Conservation (phyloP, 2,329 filamentous ascomycete genomes). For the Gliomastix tumulicola region DNA sequence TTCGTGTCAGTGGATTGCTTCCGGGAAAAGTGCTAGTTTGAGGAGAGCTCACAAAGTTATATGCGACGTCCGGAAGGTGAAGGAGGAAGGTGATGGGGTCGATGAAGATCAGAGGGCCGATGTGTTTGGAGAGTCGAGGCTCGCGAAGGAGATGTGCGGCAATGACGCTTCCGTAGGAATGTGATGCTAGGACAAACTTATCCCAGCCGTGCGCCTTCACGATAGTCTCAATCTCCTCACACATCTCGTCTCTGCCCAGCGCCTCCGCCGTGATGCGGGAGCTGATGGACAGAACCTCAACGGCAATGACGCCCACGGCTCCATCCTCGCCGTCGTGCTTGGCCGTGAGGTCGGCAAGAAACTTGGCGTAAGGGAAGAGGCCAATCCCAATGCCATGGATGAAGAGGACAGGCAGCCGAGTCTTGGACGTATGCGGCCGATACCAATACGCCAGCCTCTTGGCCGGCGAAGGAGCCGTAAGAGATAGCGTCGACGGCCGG, state of each 20-base stretch:
- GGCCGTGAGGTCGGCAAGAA: conserved; percentile 42
- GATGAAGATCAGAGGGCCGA: conserved; percentile 39
- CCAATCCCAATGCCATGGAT: conserved; percentile 67
- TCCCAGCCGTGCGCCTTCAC: conserved; percentile 50
- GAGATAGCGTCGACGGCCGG: conserved; percentile 41
- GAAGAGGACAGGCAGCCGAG: conserved; percentile 59
- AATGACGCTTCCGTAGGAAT: conserved; percentile 59
- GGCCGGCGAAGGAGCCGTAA: conserved; percentile 38
- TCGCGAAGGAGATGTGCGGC: conserved; percentile 54
- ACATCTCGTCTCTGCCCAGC: conserved; percentile 42
- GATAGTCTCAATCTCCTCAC: conserved; percentile 48
- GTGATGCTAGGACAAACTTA: conserved; percentile 52
- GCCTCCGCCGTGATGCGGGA: conserved; percentile 52
- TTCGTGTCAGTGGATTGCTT: too few relatives aligned
- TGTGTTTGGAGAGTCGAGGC: conserved; percentile 36
- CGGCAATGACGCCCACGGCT: conserved; percentile 54
- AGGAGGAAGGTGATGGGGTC: conserved; percentile 62
- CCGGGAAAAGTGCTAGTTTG: too few relatives aligned
- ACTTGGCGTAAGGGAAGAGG: conserved; percentile 53
- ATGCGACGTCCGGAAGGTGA: conserved; percentile 63
- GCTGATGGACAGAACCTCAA: conserved; percentile 61
- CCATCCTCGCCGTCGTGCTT: conserved; percentile 22
- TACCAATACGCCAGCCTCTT: conserved; percentile 57
- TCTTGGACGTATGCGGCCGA: conserved; percentile 53
- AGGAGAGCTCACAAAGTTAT: conserved; percentile 62